phyloP scores from a whole-genome alignment of 352 stramenopile genomes.

The Poterioochromonas sp. region DNA sequence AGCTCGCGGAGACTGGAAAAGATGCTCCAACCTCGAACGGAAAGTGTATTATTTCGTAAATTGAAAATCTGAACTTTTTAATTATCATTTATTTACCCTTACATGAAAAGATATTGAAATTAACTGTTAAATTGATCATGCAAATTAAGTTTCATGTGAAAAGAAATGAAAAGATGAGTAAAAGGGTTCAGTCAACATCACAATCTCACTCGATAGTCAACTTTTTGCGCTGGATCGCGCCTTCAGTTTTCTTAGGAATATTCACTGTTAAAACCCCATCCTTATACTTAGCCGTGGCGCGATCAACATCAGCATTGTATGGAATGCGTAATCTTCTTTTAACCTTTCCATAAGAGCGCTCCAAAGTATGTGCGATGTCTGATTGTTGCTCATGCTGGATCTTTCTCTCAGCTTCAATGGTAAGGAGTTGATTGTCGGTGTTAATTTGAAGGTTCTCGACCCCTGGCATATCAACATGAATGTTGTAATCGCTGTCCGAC shows the following conservation, averaged over 20 bases:
- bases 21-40: no score
- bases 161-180: no score
- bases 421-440: neutral
- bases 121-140: no score
- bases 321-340: neutral
- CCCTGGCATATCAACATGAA: neutral
- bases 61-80: no score
- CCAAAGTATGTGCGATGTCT: neutral
- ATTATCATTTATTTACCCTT: no score
- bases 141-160: no score
- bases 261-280: neutral
- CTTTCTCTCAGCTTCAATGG: neutral
- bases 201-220: neutral
- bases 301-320: neutral
- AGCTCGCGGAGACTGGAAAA: no score
- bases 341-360: neutral
- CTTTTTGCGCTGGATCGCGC: neutral
- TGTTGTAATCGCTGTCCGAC: neutral
- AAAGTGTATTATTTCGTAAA: no score
- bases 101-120: no score
- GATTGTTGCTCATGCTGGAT: neutral
- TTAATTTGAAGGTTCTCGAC: neutral
- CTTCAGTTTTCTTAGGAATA: neutral
- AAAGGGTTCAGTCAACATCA: no score
- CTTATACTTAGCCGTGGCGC: neutral